These are phyloP conservation scores for Sabuloglossum arenarium DNA, from an alignment of 495 filamentous ascomycete genomes.

Conservation along the genomic window DNA sequence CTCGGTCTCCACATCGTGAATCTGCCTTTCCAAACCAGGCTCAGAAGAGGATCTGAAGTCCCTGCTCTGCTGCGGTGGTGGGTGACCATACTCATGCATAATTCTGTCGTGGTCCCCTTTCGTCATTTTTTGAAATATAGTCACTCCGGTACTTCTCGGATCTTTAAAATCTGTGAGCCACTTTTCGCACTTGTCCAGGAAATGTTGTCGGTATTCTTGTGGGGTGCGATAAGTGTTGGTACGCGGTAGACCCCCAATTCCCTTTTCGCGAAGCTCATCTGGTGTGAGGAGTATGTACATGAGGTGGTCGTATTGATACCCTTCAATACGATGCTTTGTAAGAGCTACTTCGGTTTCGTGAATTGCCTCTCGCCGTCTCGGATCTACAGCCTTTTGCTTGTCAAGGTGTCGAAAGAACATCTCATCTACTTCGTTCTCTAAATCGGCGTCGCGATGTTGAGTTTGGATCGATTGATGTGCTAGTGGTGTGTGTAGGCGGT, in stretches of 20 bases:
- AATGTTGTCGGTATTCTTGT: neutral
- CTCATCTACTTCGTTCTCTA: neutral
- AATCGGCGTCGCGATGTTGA: neutral
- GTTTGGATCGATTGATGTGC: no score
- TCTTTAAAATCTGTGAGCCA: neutral
- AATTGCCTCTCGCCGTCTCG: neutral
- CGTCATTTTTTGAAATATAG: neutral
- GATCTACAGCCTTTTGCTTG: neutral
- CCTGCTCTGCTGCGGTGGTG: neutral
- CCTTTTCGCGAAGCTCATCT: neutral
- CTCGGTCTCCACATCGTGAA: neutral
- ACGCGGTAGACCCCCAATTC: neutral
- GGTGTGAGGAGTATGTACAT: neutral
- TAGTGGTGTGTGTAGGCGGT: no score
- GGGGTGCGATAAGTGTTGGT: neutral
- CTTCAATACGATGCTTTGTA: neutral
- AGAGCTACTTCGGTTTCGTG: neutral
- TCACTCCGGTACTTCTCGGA: neutral
- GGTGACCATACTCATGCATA: neutral
- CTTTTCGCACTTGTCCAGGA: neutral
- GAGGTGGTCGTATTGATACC: neutral
- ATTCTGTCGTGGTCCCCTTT: neutral
- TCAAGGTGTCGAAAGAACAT: neutral
- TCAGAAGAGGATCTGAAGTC: neutral
- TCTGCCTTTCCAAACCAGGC: neutral